Conservation (phyloP, 2,329 filamentous ascomycete species). For the Aspergillus hortae region DNA sequence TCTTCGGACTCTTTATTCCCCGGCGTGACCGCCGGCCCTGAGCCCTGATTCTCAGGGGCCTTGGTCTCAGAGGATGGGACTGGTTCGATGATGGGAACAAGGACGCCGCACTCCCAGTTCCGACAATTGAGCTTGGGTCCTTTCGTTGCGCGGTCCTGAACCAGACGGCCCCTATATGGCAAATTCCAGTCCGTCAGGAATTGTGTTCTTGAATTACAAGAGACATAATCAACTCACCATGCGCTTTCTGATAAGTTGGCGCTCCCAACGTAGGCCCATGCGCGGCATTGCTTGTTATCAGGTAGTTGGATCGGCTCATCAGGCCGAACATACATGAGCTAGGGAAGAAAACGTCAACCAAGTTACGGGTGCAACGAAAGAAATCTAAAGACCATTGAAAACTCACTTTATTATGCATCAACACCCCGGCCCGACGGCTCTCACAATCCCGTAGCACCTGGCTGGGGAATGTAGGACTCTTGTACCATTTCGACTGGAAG, state of each 20-base stretch:
- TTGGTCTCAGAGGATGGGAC: background rate
- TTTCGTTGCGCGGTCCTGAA: conserved; percentile 64
- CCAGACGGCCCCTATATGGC: conserved; percentile 67
- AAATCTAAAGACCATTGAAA: background rate
- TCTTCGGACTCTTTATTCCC: conserved; percentile 5
- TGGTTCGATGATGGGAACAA: conserved; percentile 57
- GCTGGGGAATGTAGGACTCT: conserved; percentile 65
- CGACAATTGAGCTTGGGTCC: conserved; percentile 73
- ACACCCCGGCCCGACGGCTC: conserved; percentile 65
- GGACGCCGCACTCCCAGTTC: conserved; percentile 94
- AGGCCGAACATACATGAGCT: conserved; percentile 35
- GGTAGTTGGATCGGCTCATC: conserved; percentile 20
- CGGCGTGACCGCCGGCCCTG: conserved; percentile 26
- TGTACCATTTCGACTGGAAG: conserved; percentile 70
- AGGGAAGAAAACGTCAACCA: background rate
- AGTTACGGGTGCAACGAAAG: background rate
- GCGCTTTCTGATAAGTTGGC: conserved; percentile 91
- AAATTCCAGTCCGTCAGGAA: background rate
- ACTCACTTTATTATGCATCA: conserved; percentile 85
- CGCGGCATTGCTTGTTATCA: conserved; percentile 35
- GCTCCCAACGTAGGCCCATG: conserved; percentile 85
- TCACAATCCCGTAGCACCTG: conserved; percentile 70
- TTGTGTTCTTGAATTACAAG: background rate
- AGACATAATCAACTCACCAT: conserved; percentile 59
- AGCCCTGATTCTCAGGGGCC: background rate